phyloP scores from a whole-genome alignment of 805 yeast species.

The Schwanniomyces sp. region DNA sequence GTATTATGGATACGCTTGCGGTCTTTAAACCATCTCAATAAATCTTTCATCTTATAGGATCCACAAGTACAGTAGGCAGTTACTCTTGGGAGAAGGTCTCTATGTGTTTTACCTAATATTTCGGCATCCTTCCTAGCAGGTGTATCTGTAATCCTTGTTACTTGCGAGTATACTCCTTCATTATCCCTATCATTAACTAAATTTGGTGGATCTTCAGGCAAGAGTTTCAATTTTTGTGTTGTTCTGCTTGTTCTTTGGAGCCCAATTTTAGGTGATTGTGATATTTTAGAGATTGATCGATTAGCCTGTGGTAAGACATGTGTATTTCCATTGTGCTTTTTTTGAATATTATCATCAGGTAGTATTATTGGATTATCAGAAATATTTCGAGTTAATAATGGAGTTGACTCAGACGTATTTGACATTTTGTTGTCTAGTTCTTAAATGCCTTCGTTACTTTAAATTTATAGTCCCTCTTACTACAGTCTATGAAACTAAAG shows the following conservation, averaged over 20 bases:
- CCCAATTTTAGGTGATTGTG: conserved; percentile 52
- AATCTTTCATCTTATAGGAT: conserved; percentile 83
- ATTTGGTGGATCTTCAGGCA: conserved; percentile 48
- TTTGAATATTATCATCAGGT: conserved; percentile 4
- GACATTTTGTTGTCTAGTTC: neutral
- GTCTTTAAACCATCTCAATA: conserved; percentile 81
- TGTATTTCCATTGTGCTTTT: neutral
- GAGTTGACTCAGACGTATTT: conserved; percentile 6
- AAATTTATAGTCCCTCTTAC: neutral
- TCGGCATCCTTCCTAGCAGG: conserved; percentile 95
- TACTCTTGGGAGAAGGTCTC: conserved; percentile 85
- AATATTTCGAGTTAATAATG: conserved; percentile 9
- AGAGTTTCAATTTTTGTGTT: conserved; percentile 66
- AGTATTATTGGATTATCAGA: conserved; percentile 10
- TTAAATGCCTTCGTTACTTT: neutral
- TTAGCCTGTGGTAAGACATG: conserved; percentile 17
- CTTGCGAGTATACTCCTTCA: conserved; percentile 75
- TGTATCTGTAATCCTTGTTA: conserved; percentile 76
- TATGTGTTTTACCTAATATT: conserved; percentile 79
- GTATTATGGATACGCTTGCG: conserved; percentile 72
- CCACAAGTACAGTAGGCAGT: conserved; percentile 97
- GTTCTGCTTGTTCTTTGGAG: conserved; percentile 77
- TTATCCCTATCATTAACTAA: conserved; percentile 26
- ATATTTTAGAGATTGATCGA: conserved; percentile 23
- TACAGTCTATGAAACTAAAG: too few species aligned